Conservation (phyloP, 202 grass and related monocot genomes). For the Miscanthus sacchariflorus region DNA sequence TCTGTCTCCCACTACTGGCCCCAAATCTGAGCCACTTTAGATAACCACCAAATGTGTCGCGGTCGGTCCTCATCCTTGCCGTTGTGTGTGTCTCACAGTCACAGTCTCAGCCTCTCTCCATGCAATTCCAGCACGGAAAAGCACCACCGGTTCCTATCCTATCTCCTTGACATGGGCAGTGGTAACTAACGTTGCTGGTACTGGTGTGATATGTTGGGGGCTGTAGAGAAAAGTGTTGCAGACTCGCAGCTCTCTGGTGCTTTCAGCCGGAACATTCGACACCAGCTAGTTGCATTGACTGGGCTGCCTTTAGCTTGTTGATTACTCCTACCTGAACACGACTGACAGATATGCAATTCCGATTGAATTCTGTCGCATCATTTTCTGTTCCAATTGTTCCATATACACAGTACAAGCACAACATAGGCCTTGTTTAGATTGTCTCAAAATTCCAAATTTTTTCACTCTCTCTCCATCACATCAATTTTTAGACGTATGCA, state of each 20-base stretch:
- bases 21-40: background rate
- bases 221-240: background rate
- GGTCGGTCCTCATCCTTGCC: background rate
- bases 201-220: background rate
- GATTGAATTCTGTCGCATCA: too few species aligned
- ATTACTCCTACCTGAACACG: too few species aligned
- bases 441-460: too few species aligned
- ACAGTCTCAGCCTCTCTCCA: too few species aligned
- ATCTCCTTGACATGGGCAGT: background rate
- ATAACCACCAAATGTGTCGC: background rate
- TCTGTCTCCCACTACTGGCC: constrained; percentile 31
- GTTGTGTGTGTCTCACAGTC: background rate
- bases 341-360: too few species aligned
- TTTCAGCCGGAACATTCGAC: background rate
- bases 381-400: too few species aligned
- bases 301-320: background rate
- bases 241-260: too few species aligned
- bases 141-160: background rate
- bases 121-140: background rate
- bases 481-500: too few species aligned
- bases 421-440: too few species aligned
- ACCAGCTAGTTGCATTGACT: background rate
- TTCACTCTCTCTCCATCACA: too few species aligned
- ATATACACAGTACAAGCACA: too few species aligned
- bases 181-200: background rate